Base-by-base conservation (phyloP, 2,329 filamentous ascomycete genomes). In the Chaetothyriales sp. region DNA sequence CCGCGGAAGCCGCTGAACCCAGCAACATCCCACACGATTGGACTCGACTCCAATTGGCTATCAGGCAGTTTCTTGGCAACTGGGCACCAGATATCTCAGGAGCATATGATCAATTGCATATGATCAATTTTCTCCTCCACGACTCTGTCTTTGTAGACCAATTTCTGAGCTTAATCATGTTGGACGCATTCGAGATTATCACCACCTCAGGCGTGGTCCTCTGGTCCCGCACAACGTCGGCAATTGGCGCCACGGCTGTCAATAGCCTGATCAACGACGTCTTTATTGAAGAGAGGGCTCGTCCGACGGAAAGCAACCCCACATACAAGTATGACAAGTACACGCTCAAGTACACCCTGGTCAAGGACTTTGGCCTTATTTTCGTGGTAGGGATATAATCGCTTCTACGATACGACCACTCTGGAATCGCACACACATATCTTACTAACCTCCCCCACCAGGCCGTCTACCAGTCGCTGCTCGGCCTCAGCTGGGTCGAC, bases 401-500 rank as follows among this genome's bases (percentile, higher is more conserved):
- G 32, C 49, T 46, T 39, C n/a, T 55, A 48, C 49, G 8, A n/a
- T 54, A 48, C 49, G 8, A 6, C 44, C 5, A 43, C 26, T 25
- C 6, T 25, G 22, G 22, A 6, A 25, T 25, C 22, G 22, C 22
- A 25, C 62, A n/a, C n/a, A n/a, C n/a, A n/a, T 49, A 60, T 55
- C 54, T 49, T 20, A 5, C 43, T 45, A n/a, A 50, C 36, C 32
- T 26, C 50, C 39, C 50, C 39, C 50, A 48, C 45, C 62, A 95
- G 88, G 92, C 90, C 57, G 92, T 98, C 57, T 98, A 98, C 68
- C 86, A 94, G 65, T 95, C 89, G 42, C 79, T 98, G 28, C 77
- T 98, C 26, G 89, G 95, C 67, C 78, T 98, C 7, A 89, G 86
- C 10, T 98, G 93, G 92, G 86, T 96, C 57, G 92, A 98, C 68